Evolutionary conservation across 2,329 filamentous ascomycete species (phyloP), one percentile per base, ranked within the genome.

Genomic region (Fusarium euwallaceae): DNA sequence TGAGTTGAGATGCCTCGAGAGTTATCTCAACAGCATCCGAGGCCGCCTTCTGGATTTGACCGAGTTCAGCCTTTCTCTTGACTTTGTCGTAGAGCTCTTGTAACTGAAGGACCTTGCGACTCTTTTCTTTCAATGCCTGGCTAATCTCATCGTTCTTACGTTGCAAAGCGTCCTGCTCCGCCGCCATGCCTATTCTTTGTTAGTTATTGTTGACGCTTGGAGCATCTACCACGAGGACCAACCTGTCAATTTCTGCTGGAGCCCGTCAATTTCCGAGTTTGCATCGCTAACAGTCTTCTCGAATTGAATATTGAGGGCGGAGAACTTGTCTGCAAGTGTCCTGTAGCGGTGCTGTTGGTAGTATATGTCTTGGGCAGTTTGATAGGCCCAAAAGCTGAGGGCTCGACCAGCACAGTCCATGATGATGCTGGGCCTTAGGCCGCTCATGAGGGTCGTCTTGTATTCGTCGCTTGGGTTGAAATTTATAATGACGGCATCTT

Each of bases 391-490:
- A 80, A 98, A 98, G 36, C 89, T 90, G 73, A 98, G 83, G 1
- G 92, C 95, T 75, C 94, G 89, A 6, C 92, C 91, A 24, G 94
- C 93, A 82, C 95, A 97, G 77, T 98, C 95, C 88, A 97, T 95
- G 73, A 98, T 93, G 34, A 92, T 87, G 37, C 88, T 92, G 1
- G 96, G 96, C 70, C 91, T 94, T 1, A 98, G 84, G 0, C 96
- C 96, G 78, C 94, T 95, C 12, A 98, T 86, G 0, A 97, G 90
- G 70, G 92, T 95, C 0, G 94, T 95, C 82, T 97, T 97, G 86
- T 97, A 97, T 75, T 97, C 95, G 78, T 98, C 95, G 0, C 91
- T 92, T 0, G 95, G 95, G 70, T 92, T 93, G 45, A 98, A 87
- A 34, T 91, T 88, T 1, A 92, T 89, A 22, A 92, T 86, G 11